A percentile compares a stretch with the other conserved stretches of the same genome.
Conservation (phyloP, 495 filamentous ascomycete genomes). For the Penicillium bialowiezense region DNA sequence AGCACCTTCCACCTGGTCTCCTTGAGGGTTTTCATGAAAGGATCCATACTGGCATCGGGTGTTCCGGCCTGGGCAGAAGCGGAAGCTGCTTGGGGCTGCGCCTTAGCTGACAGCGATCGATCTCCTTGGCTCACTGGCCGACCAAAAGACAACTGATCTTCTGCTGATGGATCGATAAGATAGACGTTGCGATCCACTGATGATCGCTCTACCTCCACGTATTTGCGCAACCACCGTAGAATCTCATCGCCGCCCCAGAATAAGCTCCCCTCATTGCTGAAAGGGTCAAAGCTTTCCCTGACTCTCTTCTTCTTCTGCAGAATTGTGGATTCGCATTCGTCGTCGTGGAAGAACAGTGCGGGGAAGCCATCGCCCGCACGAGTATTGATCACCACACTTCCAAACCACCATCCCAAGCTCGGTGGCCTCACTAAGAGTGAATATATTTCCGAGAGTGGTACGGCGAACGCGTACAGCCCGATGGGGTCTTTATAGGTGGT, state of each 20-base stretch:
- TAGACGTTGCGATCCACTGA: constrained; percentile 84
- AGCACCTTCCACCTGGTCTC: constrained; percentile 94
- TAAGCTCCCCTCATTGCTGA: constrained; percentile 75
- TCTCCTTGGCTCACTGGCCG: constrained; percentile 38
- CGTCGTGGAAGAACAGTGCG: constrained; percentile 95
- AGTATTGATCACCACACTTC: constrained; percentile 88
- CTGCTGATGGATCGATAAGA: constrained; percentile 79
- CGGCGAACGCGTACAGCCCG: constrained; percentile 87
- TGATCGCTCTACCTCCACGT: constrained; percentile 78
- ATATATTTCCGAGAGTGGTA: constrained; percentile 87
- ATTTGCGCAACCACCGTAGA: constrained; percentile 81
- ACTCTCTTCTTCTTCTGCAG: constrained; percentile 84
- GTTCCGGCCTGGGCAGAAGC: constrained; percentile 28
- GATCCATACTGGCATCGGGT: constrained; percentile 85
- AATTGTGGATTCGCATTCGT: constrained; percentile 93
- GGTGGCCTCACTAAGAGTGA: constrained; percentile 87
- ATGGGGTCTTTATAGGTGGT: constrained; percentile 67
- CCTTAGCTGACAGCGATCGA: constrained; percentile 26
- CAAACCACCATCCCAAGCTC: constrained; percentile 97
- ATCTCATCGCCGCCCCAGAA: constrained; percentile 99
- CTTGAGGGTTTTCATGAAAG: constrained; percentile 89
- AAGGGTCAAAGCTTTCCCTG: constrained; percentile 84
- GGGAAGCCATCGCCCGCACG: constrained; percentile 88
- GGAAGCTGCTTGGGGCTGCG: constrained; percentile 27
- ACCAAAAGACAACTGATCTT: constrained; percentile 82